Base-by-base conservation (phyloP, 768 basidiomycete species). In the Hebeloma cylindrosporum region DNA sequence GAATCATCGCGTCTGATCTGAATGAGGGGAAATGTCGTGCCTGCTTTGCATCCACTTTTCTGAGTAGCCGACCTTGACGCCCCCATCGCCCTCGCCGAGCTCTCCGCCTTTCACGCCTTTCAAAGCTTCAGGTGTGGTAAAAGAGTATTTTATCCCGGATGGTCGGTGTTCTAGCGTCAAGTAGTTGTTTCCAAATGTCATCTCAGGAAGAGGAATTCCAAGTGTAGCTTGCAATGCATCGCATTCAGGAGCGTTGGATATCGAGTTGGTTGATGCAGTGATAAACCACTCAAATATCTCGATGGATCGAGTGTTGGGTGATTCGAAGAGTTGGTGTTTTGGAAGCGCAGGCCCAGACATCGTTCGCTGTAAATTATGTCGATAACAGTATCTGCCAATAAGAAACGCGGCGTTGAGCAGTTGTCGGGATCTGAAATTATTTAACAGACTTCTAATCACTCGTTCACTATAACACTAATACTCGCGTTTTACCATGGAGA, bases 11-110 rank as follows among this genome's bases (percentile, higher is more conserved):
- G 8, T 26, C 43, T 16, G 21, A 16, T 34, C 22, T 23, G 17
- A 9, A 7, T 63, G 51, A 33, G 52, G 47, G 30, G 28, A 49
- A 43, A 38, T 43, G 38, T 36, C 75, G 49, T 67, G 91, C 92
- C 93, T 80, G 67, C 88, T 93, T 67, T 80, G 80, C 52, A 93
- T 67, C 96, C 95, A 99, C 39, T 86, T 85, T 43, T 96, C 93
- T 1, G 96, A 93, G 67, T 98, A 89, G 17, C 85, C 87, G 13
- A 99, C 96, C 55, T 90, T 90, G 52, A 98, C 93, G 0, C 87
- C 92, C 1, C 94, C 93, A 47, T 95, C 93, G 2, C 91, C 92
- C 0, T 76, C 78, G 14, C 65, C 80, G 27, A 88, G 78, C 60
- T 86, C 81, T 13, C 82, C 93, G 49, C 77, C 83, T 63, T 79